phyloP scores from a whole-genome alignment of 495 filamentous ascomycete species.

The Penicillium pulvis region DNA sequence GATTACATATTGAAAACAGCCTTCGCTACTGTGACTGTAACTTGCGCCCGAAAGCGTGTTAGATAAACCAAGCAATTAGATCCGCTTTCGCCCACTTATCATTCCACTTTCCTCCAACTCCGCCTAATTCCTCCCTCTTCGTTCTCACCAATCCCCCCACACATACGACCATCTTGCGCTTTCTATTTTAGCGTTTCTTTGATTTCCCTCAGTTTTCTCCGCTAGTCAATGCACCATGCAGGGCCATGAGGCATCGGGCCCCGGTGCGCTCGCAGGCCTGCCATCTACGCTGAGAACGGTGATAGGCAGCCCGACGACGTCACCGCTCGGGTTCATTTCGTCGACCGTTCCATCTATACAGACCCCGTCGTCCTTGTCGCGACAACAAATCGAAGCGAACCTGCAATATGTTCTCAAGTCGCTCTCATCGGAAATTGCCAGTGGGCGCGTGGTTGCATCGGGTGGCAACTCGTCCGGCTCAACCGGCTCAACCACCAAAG shows the following conservation, averaged over 20 bases:
- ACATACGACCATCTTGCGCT: constrained; percentile 9
- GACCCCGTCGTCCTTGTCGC: constrained; percentile 24
- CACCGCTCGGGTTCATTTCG: constrained; percentile 32
- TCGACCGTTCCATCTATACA: constrained; percentile 11
- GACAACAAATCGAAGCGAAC: constrained; percentile 30
- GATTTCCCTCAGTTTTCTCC: constrained; percentile 6
- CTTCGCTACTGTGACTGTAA: neutral
- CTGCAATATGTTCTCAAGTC: constrained; percentile 34
- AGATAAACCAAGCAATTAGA: constrained; percentile 21
- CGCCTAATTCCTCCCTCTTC: constrained; percentile 9
- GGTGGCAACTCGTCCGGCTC: constrained; percentile 51
- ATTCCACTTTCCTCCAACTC: constrained; percentile 9
- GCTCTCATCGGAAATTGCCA: constrained; percentile 30
- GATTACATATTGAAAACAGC: neutral
- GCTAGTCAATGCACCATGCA: constrained; percentile 49
- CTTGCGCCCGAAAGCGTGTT: constrained; percentile 36
- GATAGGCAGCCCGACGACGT: constrained; percentile 37
- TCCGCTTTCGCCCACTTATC: constrained; percentile 22
- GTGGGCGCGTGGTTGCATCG: constrained; percentile 29
- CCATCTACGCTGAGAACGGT: constrained; percentile 39
- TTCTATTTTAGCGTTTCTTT: constrained; percentile 1
- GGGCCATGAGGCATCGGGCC: constrained; percentile 46
- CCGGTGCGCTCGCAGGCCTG: constrained; percentile 41
- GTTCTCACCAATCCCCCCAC: constrained; percentile 11
- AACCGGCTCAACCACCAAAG: constrained; percentile 68